These are phyloP conservation scores for Fragaria iinumae DNA, from an alignment of 306 rosid species.

Conservation along the genomic window DNA sequence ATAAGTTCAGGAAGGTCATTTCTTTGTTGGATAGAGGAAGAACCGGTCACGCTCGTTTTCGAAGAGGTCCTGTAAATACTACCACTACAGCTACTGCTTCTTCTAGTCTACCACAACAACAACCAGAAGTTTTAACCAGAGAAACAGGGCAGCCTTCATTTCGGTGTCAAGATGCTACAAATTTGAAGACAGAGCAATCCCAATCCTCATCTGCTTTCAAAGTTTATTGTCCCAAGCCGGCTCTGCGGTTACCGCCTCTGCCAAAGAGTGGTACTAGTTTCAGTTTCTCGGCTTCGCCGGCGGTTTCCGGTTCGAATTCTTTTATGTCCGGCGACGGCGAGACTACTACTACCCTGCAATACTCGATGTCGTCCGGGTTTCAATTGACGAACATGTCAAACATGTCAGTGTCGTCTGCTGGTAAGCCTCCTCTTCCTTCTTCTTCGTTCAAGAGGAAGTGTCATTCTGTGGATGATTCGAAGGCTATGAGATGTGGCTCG, in stretches of 20 bases:
- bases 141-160: neutral
- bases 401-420: slow-evolving; percentile 44
- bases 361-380: slow-evolving; percentile 54
- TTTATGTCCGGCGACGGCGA: slow-evolving; percentile 56
- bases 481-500: slow-evolving; percentile 43
- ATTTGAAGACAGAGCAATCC: slow-evolving; percentile 23
- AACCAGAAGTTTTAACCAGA: neutral
- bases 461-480: slow-evolving; percentile 43
- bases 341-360: slow-evolving; percentile 32
- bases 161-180: neutral
- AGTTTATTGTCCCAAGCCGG: slow-evolving; percentile 53
- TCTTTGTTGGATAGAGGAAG: slow-evolving; percentile 50
- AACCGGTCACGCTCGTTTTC: slow-evolving; percentile 79
- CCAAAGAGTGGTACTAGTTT: slow-evolving; percentile 39
- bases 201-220: slow-evolving; percentile 42
- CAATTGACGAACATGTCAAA: slow-evolving; percentile 54
- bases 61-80: slow-evolving; percentile 42
- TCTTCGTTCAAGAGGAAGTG: slow-evolving; percentile 61
- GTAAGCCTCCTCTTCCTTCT: slow-evolving; percentile 62
- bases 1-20: slow-evolving; percentile 63
- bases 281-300: slow-evolving; percentile 39
- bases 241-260: slow-evolving; percentile 41
- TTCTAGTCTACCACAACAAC: neutral
- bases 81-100: neutral
- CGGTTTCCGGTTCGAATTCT: slow-evolving; percentile 50